Base-by-base conservation (phyloP, 257 asterid species). In the Fraxinus americana region DNA sequence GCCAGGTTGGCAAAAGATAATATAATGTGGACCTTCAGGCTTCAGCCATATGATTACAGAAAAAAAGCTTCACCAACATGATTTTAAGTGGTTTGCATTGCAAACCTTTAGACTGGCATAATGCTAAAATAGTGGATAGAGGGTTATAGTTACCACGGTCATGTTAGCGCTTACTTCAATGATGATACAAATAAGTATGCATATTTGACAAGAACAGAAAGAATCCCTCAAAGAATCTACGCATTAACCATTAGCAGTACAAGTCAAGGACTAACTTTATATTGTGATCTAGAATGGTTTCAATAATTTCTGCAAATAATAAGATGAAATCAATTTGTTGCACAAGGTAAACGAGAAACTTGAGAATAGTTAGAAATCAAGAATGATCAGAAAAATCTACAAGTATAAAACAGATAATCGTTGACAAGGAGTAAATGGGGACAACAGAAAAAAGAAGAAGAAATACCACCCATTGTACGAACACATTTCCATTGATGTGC, bases 401-500 rank as follows among this genome's bases (percentile, higher is more conserved):
- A 68, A 12, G 45, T 38, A 21, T 21, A 23, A 48, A 54, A 74
- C 61, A 21, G 71, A 34, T 50, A 73, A 25, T 30, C 35, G 7
- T 25, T 14, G 36, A 14, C 73, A 21, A 7, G 11, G 4, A 68
- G 67, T 67, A 34, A 77, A 43, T 45, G 41, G 38, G 34, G 30
- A 45, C 43, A 14, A 45, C 45, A 25, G 70, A 54, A 35, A 74
- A 61, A 48, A 59, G 41, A 43, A 38, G 71, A 73, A 13, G 67
- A 84, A 71, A 77, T 87, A 93, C 99, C 99, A 76, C 90, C 90
- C 77, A 87, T 71, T n/a, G 98, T 93, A 74, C 94, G 97, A 67
- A 96, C 90, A 73, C 99, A 96, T 88, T 88, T 93, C 99, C 99
- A 96, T 82, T 92, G 91, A 88, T 91, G 91, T 71, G 89, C 96